A percentile compares a stretch with the other conserved stretches of the same genome.
Evolutionary conservation across 345 rosid genomes (phyloP).

Genomic region (Isatis tinctoria): DNA sequence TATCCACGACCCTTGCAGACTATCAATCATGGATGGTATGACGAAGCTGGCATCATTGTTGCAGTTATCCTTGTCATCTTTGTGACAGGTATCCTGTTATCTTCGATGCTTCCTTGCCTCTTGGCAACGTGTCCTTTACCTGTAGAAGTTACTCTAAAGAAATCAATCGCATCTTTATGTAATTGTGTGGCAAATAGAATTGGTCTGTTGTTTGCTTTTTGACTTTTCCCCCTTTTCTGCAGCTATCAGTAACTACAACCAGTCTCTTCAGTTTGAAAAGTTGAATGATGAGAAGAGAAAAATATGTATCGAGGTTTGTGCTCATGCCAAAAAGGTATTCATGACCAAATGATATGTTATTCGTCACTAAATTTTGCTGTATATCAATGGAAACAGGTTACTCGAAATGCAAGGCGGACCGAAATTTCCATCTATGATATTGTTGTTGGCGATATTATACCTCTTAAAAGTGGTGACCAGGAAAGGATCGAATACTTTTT

Average conservation of each 20-base stretch:
- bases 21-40: neutral
- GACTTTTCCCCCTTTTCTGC: neutral
- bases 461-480: conserved; percentile 1
- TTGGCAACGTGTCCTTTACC: neutral
- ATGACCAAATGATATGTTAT: neutral
- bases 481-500: neutral
- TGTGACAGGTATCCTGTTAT: neutral
- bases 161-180: neutral
- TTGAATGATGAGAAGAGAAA: neutral
- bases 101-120: neutral
- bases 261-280: neutral
- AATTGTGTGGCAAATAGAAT: neutral
- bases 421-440: neutral
- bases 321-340: neutral
- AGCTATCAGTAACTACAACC: neutral
- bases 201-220: neutral
- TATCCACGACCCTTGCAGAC: neutral
- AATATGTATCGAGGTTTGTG: neutral
- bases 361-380: neutral
- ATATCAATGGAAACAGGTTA: neutral
- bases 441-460: neutral
- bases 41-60: neutral
- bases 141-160: neutral
- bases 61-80: neutral
- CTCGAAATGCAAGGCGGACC: neutral